Evolutionary conservation across 371 early-diverging fungal genomes (phyloP).

Genomic region (Circinella minor): DNA sequence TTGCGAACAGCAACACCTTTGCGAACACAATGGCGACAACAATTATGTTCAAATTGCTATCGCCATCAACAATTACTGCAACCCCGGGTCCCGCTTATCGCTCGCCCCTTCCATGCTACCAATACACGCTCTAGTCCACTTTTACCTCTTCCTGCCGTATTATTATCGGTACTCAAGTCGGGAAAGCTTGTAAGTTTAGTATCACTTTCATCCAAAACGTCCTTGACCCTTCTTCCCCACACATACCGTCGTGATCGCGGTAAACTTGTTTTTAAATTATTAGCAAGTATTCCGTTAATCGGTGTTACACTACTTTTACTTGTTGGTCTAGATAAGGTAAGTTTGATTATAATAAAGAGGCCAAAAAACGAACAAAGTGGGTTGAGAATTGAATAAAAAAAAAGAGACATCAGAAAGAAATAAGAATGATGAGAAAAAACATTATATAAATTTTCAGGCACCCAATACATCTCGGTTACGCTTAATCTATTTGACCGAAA

Average conservation of each 20-base stretch:
- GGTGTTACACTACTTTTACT: conserved; percentile 41
- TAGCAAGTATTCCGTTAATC: conserved; percentile 46
- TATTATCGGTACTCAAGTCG: conserved; percentile 40
- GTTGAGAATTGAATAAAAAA: too few species aligned
- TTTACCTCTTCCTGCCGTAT: conserved; percentile 44
- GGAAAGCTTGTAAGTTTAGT: conserved; percentile 53
- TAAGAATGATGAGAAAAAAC: background rate
- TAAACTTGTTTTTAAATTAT: conserved; percentile 32
- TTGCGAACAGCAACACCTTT: background rate
- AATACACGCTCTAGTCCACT: conserved; percentile 35
- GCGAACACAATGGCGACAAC: background rate
- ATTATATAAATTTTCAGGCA: conserved; percentile 32
- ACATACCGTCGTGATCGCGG: conserved; percentile 35
- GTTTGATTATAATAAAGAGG: background rate
- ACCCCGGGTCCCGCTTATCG: background rate
- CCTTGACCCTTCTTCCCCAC: conserved; percentile 55
- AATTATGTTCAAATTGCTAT: background rate
- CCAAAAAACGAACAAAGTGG: background rate
- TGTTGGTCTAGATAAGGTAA: conserved; percentile 51
- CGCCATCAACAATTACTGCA: background rate
- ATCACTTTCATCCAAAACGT: conserved; percentile 51
- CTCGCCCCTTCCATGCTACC: conserved; percentile 35
- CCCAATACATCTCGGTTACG: conserved; percentile 64
- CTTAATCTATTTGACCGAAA: conserved; percentile 58
- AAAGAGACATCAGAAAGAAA: too few species aligned